These are phyloP conservation scores for Starmerella powellii DNA, from an alignment of 805 yeast species.

Conservation along the genomic window DNA sequence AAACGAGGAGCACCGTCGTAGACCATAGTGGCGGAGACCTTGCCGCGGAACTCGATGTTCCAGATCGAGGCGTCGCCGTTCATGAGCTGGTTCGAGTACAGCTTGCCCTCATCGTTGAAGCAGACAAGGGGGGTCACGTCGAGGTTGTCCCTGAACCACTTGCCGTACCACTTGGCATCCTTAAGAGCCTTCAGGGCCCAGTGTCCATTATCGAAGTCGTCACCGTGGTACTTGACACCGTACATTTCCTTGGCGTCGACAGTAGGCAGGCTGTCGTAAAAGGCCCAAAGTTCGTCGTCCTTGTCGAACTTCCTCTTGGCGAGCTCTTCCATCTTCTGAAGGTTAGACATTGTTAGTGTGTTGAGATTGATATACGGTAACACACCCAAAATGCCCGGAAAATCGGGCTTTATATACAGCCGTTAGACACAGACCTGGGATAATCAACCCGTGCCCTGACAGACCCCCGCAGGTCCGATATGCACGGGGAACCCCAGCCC, in stretches of 20 bases:
- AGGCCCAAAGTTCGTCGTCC: neutral
- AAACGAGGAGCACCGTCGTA: constrained; percentile 1
- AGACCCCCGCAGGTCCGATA: too few relatives aligned
- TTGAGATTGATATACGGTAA: too few relatives aligned
- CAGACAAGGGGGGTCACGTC: neutral
- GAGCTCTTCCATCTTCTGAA: too few relatives aligned
- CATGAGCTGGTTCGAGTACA: neutral
- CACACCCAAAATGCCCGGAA: too few relatives aligned
- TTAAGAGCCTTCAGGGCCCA: neutral
- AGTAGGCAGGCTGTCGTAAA: neutral
- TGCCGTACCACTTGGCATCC: neutral
- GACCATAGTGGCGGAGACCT: constrained; percentile 3
- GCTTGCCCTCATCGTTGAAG: neutral
- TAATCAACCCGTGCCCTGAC: too few relatives aligned
- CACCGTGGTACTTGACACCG: neutral
- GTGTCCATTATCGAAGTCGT: neutral
- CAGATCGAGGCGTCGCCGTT: neutral
- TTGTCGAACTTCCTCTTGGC: too few relatives aligned
- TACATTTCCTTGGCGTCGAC: neutral
- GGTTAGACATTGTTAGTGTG: too few relatives aligned
- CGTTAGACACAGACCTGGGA: too few relatives aligned
- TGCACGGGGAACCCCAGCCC: too few relatives aligned
- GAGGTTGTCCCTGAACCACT: neutral
- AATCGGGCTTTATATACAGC: too few relatives aligned
- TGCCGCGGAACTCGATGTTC: constrained; percentile 4